Conservation (phyloP, 331 rosid species). For the Quercus tomentella region DNA sequence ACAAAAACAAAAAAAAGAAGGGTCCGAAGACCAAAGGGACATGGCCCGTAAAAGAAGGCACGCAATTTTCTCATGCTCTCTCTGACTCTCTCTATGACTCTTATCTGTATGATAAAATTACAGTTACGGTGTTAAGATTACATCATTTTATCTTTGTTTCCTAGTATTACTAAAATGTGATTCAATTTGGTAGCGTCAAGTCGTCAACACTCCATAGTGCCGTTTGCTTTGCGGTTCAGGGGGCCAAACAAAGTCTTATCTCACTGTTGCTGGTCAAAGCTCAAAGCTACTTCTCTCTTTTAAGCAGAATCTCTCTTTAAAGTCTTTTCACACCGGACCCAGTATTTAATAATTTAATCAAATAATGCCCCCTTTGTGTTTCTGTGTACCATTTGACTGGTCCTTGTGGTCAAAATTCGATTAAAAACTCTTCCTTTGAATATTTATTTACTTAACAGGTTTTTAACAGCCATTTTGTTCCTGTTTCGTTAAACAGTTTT, state of each 20-base stretch:
- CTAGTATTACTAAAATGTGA: background rate
- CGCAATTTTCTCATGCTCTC: slow-evolving; percentile 8
- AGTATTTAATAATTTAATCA: background rate
- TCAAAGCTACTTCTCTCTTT: background rate
- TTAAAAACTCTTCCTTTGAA: background rate
- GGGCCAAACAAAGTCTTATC: background rate
- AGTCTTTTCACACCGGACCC: background rate
- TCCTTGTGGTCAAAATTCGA: background rate
- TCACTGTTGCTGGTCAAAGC: slow-evolving; percentile 30
- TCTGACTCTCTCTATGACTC: too few species aligned
- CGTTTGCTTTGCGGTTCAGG: background rate
- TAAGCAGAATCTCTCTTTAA: background rate
- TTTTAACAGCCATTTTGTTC: background rate
- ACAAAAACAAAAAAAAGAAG: background rate
- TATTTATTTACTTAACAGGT: background rate
- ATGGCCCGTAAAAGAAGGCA: slow-evolving; percentile 55
- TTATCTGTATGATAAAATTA: too few species aligned
- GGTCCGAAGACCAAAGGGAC: slow-evolving; percentile 46
- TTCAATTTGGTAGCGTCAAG: too few species aligned
- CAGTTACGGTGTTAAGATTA: too few species aligned
- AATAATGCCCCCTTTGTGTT: background rate
- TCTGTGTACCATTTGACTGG: background rate
- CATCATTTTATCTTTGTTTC: background rate
- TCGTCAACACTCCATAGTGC: background rate
- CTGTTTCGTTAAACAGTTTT: too few species aligned